A percentile compares a stretch with the other conserved stretches of the same genome.
phyloP scores from a whole-genome alignment of 2,329 filamentous ascomycete species.

The Emericellopsis cladophorae region DNA sequence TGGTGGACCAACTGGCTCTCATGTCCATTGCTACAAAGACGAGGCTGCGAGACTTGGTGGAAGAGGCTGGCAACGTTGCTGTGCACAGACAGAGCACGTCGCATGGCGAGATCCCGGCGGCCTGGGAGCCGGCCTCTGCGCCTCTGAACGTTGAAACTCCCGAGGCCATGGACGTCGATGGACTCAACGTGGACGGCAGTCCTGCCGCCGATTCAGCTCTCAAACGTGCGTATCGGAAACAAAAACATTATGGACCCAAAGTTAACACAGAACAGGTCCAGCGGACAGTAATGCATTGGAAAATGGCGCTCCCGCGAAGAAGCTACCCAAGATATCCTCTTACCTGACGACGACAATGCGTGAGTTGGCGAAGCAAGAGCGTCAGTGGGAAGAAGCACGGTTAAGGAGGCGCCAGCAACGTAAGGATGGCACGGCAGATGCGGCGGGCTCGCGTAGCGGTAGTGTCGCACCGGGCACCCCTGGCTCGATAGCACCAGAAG shows the following conservation, averaged over 20 bases:
- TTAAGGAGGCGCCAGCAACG: constrained; percentile 55
- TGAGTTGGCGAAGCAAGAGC: constrained; percentile 51
- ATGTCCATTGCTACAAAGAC: constrained; percentile 76
- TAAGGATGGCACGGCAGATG: constrained; percentile 40
- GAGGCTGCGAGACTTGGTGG: constrained; percentile 60
- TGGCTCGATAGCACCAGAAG: constrained; percentile 49
- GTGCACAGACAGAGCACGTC: constrained; percentile 63
- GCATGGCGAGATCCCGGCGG: constrained; percentile 64
- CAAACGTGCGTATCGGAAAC: constrained; percentile 41
- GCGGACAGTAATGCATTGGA: constrained; percentile 18
- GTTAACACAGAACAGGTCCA: constrained; percentile 20
- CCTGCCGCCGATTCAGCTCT: constrained; percentile 30
- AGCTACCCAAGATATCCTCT: constrained; percentile 35
- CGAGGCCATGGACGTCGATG: constrained; percentile 12
- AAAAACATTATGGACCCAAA: neutral
- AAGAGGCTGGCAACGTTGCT: constrained; percentile 62
- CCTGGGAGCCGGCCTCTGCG: constrained; percentile 61
- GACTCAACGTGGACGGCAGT: constrained; percentile 22
- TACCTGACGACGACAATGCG: constrained; percentile 43
- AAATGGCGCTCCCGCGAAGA: constrained; percentile 30
- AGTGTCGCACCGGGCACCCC: constrained; percentile 49
- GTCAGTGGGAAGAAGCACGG: constrained; percentile 60
- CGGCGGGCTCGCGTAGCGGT: constrained; percentile 36
- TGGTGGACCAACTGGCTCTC: constrained; percentile 74
- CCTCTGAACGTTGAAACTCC: constrained; percentile 29